Evolutionary conservation across 2,329 filamentous ascomycete genomes (phyloP), one percentile per base, ranked within the genome.

Genomic region (Colletotrichum zoysiae): DNA sequence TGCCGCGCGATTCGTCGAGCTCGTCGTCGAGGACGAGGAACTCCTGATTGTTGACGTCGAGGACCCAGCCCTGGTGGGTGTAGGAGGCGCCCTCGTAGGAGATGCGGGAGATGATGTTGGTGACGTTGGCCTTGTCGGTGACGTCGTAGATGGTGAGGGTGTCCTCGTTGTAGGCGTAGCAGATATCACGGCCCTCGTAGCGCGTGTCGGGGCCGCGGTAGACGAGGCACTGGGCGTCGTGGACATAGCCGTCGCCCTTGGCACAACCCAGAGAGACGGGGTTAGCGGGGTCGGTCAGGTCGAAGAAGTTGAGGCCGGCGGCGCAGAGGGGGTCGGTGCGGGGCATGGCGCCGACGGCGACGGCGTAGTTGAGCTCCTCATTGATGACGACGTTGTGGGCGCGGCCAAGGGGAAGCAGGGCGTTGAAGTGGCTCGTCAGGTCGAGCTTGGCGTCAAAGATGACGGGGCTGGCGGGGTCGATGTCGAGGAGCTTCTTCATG

Each of bases 181-280:
- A 89, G 75, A 89, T 87, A 65, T 89, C 86, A 2, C 79, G 81
- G 33, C 84, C 86, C 4, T 79, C 77, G 77, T 85, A 89, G 33
- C 81, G 75, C 33, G 78, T 78, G 71, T 88, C 84, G 0, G 87
- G 86, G 0, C 87, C 87, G 9, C 81, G 83, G 76, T 89, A 89
- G 40, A 86, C 83, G 35, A 90, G 78, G 72, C 88, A 90, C 76
- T 90, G 87, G 0, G 88, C 88, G 71, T 90, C 88, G 75, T 90
- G 88, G 2, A 90, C 88, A 64, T 90, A 90, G 1, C 88, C 88
- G 67, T 90, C 88, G 1, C 82, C 78, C 16, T 81, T 81, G 11
- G 85, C 86, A 71, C 88, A 90, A 12, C 88, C 88, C 14, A 87
- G 83, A 26, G 81, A 84, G 30, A 79, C 84, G 0, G 88, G 88